Percentiles rank a stretch among this genome's conserved stretches.
These are phyloP conservation scores for Raddia guianensis DNA, from an alignment of 176 grass and related monocot species.

Conservation along the genomic window DNA sequence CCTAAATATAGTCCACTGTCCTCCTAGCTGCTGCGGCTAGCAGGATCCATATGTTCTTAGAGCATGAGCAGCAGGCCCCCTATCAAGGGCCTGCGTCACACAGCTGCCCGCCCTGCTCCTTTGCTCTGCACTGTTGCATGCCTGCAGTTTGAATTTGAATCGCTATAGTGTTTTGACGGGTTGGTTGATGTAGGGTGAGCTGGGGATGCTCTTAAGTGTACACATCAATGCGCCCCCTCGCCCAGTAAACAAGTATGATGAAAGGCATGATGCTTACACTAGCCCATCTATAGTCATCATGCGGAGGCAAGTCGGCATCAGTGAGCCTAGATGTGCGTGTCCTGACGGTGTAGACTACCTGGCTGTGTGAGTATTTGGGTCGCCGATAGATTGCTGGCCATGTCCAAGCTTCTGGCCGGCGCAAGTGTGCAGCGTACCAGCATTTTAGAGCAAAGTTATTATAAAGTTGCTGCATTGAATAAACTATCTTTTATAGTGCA, in stretches of 20 bases:
- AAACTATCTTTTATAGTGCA: too few species aligned
- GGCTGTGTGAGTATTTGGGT: not conserved
- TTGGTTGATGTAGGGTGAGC: too few species aligned
- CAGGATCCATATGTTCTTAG: too few species aligned
- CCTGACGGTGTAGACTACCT: not conserved
- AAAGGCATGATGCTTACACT: not conserved
- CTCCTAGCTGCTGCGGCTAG: not conserved
- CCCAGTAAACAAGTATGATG: not conserved
- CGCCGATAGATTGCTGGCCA: not conserved
- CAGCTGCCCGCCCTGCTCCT: too few species aligned
- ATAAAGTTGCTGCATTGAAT: too few species aligned
- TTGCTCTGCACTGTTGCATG: too few species aligned
- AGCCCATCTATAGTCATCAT: not conserved
- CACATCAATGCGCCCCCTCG: constrained; percentile 4
- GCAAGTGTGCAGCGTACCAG: not conserved
- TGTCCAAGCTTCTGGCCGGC: not conserved
- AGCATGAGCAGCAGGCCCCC: too few species aligned
- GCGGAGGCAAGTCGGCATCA: not conserved
- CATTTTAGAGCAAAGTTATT: too few species aligned
- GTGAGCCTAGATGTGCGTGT: not conserved
- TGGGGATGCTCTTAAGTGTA: too few species aligned
- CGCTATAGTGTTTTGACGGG: too few species aligned
- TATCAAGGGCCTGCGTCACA: too few species aligned
- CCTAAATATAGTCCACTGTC: not conserved
- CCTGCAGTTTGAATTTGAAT: too few species aligned